Conservation (phyloP, 305 asterid genomes). For the Nicotiana rustica region DNA sequence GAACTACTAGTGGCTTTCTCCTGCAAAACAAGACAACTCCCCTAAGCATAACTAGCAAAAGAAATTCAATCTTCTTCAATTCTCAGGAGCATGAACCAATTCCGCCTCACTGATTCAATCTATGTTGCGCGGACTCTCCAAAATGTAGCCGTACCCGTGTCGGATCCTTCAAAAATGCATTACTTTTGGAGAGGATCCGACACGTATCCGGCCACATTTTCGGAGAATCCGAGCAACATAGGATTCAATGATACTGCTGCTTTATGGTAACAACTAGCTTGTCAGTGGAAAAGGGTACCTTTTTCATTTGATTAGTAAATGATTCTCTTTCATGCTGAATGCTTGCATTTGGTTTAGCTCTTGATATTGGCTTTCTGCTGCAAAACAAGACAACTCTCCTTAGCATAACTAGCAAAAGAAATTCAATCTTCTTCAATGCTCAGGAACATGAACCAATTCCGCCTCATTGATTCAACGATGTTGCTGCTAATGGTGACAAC, state of each 20-base stretch:
- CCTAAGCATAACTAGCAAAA: not conserved
- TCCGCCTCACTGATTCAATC: conserved; percentile 1
- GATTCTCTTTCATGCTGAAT: conserved; percentile 42
- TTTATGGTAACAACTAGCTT: not conserved
- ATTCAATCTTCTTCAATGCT: too few relatives aligned
- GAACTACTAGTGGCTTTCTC: conserved; percentile 47
- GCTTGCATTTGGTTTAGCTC: not conserved
- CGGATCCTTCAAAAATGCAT: too few relatives aligned
- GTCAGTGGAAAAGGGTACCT: conserved; percentile 53
- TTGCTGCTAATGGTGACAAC: conserved; percentile 1
- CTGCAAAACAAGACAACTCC: conserved; percentile 48
- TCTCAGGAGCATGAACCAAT: not conserved
- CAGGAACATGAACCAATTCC: too few relatives aligned
- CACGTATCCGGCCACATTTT: too few relatives aligned
- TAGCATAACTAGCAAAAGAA: too few relatives aligned
- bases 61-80: not conserved
- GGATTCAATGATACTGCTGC: not conserved
- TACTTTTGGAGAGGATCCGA: too few relatives aligned
- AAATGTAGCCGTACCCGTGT: too few relatives aligned
- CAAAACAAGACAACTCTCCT: too few relatives aligned
- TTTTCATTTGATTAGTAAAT: conserved; percentile 47
- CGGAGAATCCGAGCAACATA: too few relatives aligned
- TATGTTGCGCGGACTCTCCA: too few relatives aligned
- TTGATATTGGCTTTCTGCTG: too few relatives aligned
- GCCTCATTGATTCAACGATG: not conserved